Evolutionary conservation across 1,284 basidiomycete species (phyloP).

Genomic region (Ceratobasidium papillatum): DNA sequence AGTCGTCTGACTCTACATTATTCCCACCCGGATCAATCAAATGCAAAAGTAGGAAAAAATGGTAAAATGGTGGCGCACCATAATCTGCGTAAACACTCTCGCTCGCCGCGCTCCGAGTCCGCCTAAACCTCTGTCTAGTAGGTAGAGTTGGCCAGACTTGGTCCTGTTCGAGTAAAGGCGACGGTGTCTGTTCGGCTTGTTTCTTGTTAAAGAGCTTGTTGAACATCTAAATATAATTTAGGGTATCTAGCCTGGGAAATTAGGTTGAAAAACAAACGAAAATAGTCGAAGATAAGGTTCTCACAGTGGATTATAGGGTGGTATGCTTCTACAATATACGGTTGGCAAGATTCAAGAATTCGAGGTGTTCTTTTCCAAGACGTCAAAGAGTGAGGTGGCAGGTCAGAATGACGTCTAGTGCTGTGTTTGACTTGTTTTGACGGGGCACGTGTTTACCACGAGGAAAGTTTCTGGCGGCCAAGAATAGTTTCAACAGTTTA

Average conservation of each 20-base stretch:
- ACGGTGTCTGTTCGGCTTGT: background rate
- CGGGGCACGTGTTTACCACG: conserved; percentile 29
- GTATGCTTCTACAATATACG: background rate
- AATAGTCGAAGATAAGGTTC: background rate
- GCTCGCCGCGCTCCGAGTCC: conserved; percentile 27
- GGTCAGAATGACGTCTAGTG: background rate
- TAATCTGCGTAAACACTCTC: conserved; percentile 40
- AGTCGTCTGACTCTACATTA: conserved; percentile 26
- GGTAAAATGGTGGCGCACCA: background rate
- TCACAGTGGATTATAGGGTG: background rate
- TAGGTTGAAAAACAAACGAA: conserved; percentile 3
- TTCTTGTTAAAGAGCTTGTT: conserved; percentile 21
- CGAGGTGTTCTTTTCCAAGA: background rate
- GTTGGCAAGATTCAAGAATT: background rate
- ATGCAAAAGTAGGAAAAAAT: background rate
- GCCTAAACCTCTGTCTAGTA: conserved; percentile 17
- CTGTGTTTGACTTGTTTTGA: background rate
- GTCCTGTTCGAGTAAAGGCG: conserved; percentile 8
- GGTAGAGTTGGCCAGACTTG: conserved; percentile 2
- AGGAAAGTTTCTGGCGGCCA: background rate
- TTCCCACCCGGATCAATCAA: background rate
- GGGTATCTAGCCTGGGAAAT: background rate
- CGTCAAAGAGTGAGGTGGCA: background rate
- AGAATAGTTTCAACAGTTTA: background rate
- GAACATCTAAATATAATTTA: conserved; percentile 14